These are phyloP conservation scores for Albugo laibachii DNA, from an alignment of 352 stramenopile genomes.

Conservation along the genomic window DNA sequence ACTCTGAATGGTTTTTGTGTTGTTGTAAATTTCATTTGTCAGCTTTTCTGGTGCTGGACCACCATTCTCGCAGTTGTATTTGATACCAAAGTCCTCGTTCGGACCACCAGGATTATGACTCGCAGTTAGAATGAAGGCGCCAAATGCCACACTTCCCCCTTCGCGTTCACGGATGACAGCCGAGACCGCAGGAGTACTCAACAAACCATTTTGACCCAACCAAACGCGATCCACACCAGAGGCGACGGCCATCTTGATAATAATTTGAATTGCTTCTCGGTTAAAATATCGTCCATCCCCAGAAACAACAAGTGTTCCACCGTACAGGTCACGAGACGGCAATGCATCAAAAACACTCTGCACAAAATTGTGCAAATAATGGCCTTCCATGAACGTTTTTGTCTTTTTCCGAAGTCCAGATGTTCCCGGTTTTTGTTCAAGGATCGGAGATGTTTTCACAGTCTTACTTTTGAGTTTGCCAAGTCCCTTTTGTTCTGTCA, in stretches of 20 bases:
- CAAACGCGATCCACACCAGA: constrained; percentile 92
- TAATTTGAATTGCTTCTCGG: constrained; percentile 91
- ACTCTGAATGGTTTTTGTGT: constrained; percentile 87
- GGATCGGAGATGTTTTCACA: constrained; percentile 83
- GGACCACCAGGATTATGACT: constrained; percentile 97
- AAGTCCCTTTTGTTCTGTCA: constrained; percentile 85
- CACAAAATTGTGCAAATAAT: constrained; percentile 98
- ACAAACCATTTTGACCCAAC: constrained; percentile 88
- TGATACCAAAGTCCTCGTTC: constrained; percentile 97
- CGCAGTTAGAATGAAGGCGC: constrained; percentile 95
- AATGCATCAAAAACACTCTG: constrained; percentile 94
- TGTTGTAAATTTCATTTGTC: constrained; percentile 92
- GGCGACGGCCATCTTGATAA: constrained; percentile 91
- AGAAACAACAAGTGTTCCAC: constrained; percentile 92
- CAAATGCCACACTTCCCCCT: constrained; percentile 82
- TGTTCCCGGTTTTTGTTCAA: constrained; percentile 93
- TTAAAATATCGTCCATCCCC: constrained; percentile 88
- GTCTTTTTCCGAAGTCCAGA: constrained; percentile 98
- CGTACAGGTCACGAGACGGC: constrained; percentile 83
- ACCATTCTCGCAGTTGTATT: constrained; percentile 98
- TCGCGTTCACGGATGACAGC: constrained; percentile 91
- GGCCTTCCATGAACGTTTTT: constrained; percentile 93
- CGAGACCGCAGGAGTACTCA: constrained; percentile 95
- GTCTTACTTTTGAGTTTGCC: constrained; percentile 71
- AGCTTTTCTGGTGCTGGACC: constrained; percentile 93